A percentile compares a stretch with the other conserved stretches of the same genome.
phyloP scores from a whole-genome alignment of 2,329 filamentous ascomycete genomes.

The Alternaria alternata region DNA sequence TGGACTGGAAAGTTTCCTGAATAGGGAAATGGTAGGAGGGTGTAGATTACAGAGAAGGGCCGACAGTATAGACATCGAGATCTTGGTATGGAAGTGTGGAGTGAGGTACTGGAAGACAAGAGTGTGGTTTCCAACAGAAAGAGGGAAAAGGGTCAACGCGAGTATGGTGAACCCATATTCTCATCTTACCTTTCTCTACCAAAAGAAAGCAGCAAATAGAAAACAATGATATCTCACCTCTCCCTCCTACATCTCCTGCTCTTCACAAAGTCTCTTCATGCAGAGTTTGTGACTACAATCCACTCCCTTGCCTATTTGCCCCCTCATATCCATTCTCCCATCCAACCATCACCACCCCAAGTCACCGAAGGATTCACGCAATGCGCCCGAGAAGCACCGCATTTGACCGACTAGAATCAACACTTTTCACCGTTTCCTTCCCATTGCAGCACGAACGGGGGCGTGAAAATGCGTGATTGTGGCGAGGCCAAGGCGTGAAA shows the following conservation, averaged over 20 bases:
- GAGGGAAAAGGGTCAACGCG: neutral
- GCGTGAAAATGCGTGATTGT: neutral
- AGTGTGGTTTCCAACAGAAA: neutral
- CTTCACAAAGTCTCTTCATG: neutral
- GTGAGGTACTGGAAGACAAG: neutral
- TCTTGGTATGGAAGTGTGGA: neutral
- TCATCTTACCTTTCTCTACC: neutral
- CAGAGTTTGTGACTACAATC: neutral
- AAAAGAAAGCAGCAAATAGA: neutral
- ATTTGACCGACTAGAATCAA: slow-evolving; percentile 22
- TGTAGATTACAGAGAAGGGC: neutral
- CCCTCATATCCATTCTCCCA: neutral
- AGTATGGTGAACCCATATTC: neutral
- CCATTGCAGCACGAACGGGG: slow-evolving; percentile 6
- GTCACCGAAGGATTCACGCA: slow-evolving; percentile 11
- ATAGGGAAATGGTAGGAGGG: neutral
- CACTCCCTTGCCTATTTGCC: neutral
- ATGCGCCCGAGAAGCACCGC: slow-evolving; percentile 17
- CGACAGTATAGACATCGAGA: neutral
- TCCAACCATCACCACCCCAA: neutral
- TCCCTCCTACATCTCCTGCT: neutral
- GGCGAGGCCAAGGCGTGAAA: neutral
- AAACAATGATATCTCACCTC: neutral
- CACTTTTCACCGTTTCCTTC: slow-evolving; percentile 13
- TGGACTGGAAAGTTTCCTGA: neutral